Evolutionary conservation across 169 alveolate genomes (phyloP).

Genomic region (Amoebophrya sp.): DNA sequence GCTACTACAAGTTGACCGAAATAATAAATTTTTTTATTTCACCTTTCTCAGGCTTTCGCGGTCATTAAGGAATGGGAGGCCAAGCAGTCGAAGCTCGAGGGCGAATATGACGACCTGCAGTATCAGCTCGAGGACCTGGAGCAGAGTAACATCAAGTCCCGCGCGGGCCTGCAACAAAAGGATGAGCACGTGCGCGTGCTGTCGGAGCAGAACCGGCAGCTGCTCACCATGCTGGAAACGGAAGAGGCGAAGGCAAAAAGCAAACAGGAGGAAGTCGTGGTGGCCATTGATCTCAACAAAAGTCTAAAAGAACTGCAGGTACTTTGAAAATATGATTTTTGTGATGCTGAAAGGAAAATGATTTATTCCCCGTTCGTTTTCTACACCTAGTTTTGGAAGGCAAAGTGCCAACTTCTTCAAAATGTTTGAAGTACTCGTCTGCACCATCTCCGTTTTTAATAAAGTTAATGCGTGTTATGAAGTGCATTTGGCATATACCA

Average conservation of each 20-base stretch:
- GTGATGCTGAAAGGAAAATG: too few species aligned
- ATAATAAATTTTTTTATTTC: neutral
- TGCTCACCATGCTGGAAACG: slow-evolving; percentile 48
- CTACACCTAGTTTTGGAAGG: too few species aligned
- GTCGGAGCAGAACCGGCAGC: slow-evolving; percentile 48
- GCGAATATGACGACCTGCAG: neutral
- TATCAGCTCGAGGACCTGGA: neutral
- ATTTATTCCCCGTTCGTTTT: too few species aligned
- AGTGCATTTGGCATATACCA: too few species aligned
- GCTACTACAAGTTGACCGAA: too few species aligned
- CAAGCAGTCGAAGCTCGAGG: neutral
- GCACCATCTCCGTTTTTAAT: too few species aligned
- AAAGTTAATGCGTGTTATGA: too few species aligned
- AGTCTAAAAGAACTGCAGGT: neutral
- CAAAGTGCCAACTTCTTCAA: too few species aligned
- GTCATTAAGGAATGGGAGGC: slow-evolving; percentile 2
- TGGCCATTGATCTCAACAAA: neutral
- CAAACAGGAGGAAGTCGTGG: neutral
- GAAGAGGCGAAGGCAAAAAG: slow-evolving; percentile 28
- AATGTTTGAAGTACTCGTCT: too few species aligned
- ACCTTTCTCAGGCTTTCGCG: neutral
- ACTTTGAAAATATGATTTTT: too few species aligned
- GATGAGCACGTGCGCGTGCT: slow-evolving; percentile 48
- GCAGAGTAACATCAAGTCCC: neutral
- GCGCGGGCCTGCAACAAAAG: slow-evolving; percentile 26